Base-by-base conservation (phyloP, 1,284 basidiomycete species). In the Heterobasidion occidentale region DNA sequence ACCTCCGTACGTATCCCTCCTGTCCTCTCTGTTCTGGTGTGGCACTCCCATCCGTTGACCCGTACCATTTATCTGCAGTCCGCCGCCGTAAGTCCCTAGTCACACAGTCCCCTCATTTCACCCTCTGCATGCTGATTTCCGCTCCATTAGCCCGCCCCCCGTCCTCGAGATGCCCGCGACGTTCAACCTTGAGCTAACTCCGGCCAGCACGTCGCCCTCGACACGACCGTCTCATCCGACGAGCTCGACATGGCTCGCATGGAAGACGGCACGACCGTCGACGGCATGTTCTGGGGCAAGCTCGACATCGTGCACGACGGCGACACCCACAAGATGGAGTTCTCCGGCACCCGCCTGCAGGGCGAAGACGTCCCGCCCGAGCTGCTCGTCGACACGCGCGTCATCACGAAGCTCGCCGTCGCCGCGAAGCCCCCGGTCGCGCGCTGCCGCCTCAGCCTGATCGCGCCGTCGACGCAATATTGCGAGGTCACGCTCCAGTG, bases 201-300 rank as follows among this genome's bases (percentile, higher is more conserved):
- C 87, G 2, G 86, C 14, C 87, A 88, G 68, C 76, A 80, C 53
- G 84, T 91, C 56, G 86, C 83, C 4, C 77, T 92, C 20, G 90
- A 91, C 63, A 88, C 86, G 1, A 84, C 78, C 14, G 77, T 90
- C 48, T 77, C 78, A 51, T 91, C 89, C 9, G 80, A 78, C 56
- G 88, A 91, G 62, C 76, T 90, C 36, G 89, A 92, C 66, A 91
- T 92, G 89, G 84, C 89, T 2, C 80, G 87, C 54, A 90, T 89
- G 86, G 89, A 92, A 60, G 89, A 92, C 62, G 89, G 89, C 2
- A 91, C 88, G 9, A 75, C 82, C 27, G 89, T 92, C 20, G 89
- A 88, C 54, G 89, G 89, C 47, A 73, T 79, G 67, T 92, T 91
- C 71, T 91, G 86, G 87, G 89, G 89, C 2, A 91, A 90, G 66